Evolutionary conservation across 768 basidiomycete species (phyloP).

Genomic region (Auriscalpium microsporum): DNA sequence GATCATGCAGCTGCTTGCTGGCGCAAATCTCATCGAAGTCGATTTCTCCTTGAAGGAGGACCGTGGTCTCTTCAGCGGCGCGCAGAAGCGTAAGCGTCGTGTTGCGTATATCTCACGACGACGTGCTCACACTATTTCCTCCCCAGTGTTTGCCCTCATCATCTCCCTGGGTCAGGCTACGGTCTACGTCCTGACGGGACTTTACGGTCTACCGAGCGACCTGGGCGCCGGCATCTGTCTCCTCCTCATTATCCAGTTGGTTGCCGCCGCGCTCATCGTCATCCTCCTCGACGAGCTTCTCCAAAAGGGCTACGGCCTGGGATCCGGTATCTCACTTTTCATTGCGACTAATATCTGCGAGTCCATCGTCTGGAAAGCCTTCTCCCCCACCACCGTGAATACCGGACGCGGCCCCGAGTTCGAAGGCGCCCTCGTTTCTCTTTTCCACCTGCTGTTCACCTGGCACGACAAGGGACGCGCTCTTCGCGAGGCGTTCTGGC

Average conservation of each 20-base stretch:
- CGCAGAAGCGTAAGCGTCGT: constrained; percentile 82
- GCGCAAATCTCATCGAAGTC: constrained; percentile 95
- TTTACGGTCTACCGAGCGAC: constrained; percentile 90
- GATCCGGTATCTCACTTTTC: constrained; percentile 97
- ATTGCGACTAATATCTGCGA: constrained; percentile 99
- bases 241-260: constrained; percentile 91
- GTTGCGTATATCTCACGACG: neutral
- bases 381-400: constrained; percentile 96
- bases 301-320: constrained; percentile 98
- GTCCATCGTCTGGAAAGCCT: constrained; percentile 99
- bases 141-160: constrained; percentile 87
- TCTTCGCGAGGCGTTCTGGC: constrained; percentile 95
- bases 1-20: constrained; percentile 99
- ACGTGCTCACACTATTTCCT: neutral
- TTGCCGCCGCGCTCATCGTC: constrained; percentile 91
- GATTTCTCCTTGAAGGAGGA: constrained; percentile 98
- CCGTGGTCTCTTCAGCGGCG: constrained; percentile 88
- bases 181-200: constrained; percentile 93
- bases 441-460: constrained; percentile 97
- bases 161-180: constrained; percentile 95
- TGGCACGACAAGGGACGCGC: constrained; percentile 98
- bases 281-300: constrained; percentile 98
- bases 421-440: constrained; percentile 90
- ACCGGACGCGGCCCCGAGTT: constrained; percentile 98
- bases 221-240: constrained; percentile 96